Evolutionary conservation across 768 basidiomycete genomes (phyloP).

Genomic region (Symmetrospora coprosmae): DNA sequence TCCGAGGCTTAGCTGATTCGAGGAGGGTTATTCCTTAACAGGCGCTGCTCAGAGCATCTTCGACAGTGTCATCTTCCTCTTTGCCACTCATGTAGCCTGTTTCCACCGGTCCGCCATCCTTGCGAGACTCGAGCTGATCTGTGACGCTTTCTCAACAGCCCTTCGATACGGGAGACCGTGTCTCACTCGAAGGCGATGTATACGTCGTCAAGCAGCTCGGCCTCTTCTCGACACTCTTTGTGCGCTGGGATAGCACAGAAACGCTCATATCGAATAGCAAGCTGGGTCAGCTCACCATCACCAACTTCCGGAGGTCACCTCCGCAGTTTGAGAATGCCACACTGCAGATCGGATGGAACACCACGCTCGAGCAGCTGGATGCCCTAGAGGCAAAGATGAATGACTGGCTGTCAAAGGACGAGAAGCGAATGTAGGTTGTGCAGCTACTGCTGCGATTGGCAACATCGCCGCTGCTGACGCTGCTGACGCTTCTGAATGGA

Average conservation of each 20-base stretch:
- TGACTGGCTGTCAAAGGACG: slow-evolving; percentile 62
- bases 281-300: slow-evolving; percentile 10
- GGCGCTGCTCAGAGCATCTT: slow-evolving; percentile 56
- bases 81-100: slow-evolving; percentile 69
- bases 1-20: too few relatives aligned
- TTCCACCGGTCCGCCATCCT: too few relatives aligned
- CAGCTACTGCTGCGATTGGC: too few relatives aligned
- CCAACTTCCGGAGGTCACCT: neutral
- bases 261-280: slow-evolving; percentile 36
- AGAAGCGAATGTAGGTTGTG: slow-evolving; percentile 46
- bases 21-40: too few relatives aligned
- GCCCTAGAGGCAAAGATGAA: slow-evolving; percentile 54
- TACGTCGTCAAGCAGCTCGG: slow-evolving; percentile 67
- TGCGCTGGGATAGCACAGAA: slow-evolving; percentile 58
- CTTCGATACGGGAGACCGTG: slow-evolving; percentile 69
- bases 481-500: too few relatives aligned
- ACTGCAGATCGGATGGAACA: slow-evolving; percentile 63
- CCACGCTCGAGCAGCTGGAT: slow-evolving; percentile 57
- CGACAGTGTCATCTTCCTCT: slow-evolving; percentile 66
- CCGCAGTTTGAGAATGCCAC: slow-evolving; percentile 30
- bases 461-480: too few relatives aligned
- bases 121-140: too few relatives aligned
- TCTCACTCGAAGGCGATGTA: slow-evolving; percentile 60
- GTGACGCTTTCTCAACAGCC: too few relatives aligned
- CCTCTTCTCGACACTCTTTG: slow-evolving; percentile 61